Base-by-base conservation (phyloP, 768 basidiomycete species). In the Xerocomellus amylosporus region DNA sequence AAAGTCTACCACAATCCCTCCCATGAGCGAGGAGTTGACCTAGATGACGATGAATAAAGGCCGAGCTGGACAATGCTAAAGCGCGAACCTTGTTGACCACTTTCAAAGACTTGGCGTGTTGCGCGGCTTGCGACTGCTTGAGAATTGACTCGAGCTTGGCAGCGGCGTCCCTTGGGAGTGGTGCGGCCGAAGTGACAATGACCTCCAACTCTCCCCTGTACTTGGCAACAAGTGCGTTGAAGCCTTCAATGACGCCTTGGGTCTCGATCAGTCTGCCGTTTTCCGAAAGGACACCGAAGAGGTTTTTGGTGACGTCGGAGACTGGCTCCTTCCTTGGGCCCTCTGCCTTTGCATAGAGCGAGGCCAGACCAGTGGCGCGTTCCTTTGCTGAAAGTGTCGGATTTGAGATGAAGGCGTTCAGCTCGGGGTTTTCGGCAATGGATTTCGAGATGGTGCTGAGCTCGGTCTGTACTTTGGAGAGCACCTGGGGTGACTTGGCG, bases 171-270 rank as follows among this genome's bases (percentile, higher is more conserved):
- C 77, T 88, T 53, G 90, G 79, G 55, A 98, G 80, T 14, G 93
- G 84, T 30, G 83, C 64, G 15, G 92, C 93, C 37, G 91, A 93
- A 50, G 95, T 96, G 75, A 98, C 90, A 52, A 85, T 81, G 58
- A 98, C 90, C 68, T 87, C 90, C 58, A 98, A 77, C 76, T 98
- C 96, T 63, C 97, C 97, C 72, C 83, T 87, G 81, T 98, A 83
- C 64, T 89, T 84, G 42, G 90, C 75, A 55, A 96, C 87, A 60
- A 98, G 84, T 70, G 87, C 86, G 63, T 90, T 87, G 77, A 98
- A 98, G 56, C 90, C 93, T 67, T 88, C 84, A 64, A 98, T 90
- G 59, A 96, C 92, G 56, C 86, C 87, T 63, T 83, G 76, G 17
- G 90, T 85, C 79, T 96, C 90, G 58, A 76, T 81, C 58, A 98